Conservation (phyloP, 2,329 filamentous ascomycete species). For the Talaromyces sp. region DNA sequence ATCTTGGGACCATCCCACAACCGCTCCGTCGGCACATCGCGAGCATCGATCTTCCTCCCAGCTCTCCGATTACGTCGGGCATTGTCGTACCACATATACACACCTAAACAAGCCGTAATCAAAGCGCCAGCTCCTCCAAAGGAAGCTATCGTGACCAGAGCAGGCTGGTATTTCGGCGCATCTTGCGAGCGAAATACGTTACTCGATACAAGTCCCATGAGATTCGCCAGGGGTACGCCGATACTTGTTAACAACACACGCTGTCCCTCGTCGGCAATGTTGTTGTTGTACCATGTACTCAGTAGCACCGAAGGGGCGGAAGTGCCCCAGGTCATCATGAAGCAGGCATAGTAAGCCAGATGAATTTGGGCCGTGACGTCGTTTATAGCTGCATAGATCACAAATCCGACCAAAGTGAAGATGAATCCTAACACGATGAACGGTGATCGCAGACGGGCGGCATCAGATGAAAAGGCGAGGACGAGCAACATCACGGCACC, state of each 20-base stretch:
- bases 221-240: slow-evolving; percentile 69
- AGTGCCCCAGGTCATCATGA: slow-evolving; percentile 81
- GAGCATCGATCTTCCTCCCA: slow-evolving; percentile 54
- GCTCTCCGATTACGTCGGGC: slow-evolving; percentile 54
- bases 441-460: slow-evolving; percentile 62
- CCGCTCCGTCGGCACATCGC: slow-evolving; percentile 55
- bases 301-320: slow-evolving; percentile 67
- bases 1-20: slow-evolving; percentile 54
- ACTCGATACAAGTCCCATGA: slow-evolving; percentile 68
- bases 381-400: slow-evolving; percentile 70
- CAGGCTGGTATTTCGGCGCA: slow-evolving; percentile 63
- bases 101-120: slow-evolving; percentile 54
- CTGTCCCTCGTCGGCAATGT: slow-evolving; percentile 71
- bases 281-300: slow-evolving; percentile 75
- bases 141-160: slow-evolving; percentile 54
- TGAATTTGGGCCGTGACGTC: slow-evolving; percentile 58
- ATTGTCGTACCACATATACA: slow-evolving; percentile 65
- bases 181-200: slow-evolving; percentile 65
- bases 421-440: slow-evolving; percentile 71
- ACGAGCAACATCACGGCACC: slow-evolving; percentile 70
- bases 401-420: slow-evolving; percentile 72
- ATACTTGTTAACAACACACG: slow-evolving; percentile 67
- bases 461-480: slow-evolving; percentile 68
- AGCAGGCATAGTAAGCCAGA: slow-evolving; percentile 70
- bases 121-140: slow-evolving; percentile 56